A percentile compares a stretch with the other conserved stretches of the same genome.
These are phyloP conservation scores for Beauveria medogensis DNA, from an alignment of 2,329 filamentous ascomycete species.

Conservation along the genomic window DNA sequence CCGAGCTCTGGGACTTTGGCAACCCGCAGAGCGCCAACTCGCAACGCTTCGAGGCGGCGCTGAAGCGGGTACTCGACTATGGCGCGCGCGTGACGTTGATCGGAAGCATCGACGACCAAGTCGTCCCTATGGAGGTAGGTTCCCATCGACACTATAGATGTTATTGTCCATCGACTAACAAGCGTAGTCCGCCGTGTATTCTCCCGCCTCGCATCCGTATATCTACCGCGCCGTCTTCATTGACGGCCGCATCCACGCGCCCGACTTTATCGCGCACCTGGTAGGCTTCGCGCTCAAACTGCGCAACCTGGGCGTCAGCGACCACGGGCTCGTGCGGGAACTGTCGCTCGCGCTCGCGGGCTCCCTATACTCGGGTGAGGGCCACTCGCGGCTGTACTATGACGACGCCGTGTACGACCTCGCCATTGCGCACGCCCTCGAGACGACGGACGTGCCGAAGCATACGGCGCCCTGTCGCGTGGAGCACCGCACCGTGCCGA, in stretches of 20 bases:
- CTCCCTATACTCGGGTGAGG: slow-evolving; percentile 83
- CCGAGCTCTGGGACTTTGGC: slow-evolving; percentile 90
- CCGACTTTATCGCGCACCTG: slow-evolving; percentile 87
- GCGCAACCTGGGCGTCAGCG: slow-evolving; percentile 83
- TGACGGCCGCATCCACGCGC: slow-evolving; percentile 82
- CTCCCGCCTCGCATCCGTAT: slow-evolving; percentile 79
- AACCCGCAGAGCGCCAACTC: slow-evolving; percentile 75
- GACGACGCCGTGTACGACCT: slow-evolving; percentile 79
- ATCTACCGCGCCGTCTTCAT: slow-evolving; percentile 95
- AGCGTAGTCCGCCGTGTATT: slow-evolving; percentile 70
- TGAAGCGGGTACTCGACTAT: slow-evolving; percentile 66
- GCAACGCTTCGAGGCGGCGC: slow-evolving; percentile 66
- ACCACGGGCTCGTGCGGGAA: slow-evolving; percentile 89
- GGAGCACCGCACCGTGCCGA: slow-evolving; percentile 18
- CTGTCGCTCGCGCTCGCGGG: slow-evolving; percentile 82
- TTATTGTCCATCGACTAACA: slow-evolving; percentile 16
- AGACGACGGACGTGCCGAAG: slow-evolving; percentile 41
- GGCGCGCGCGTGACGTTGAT: slow-evolving; percentile 81
- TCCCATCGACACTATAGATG: not conserved
- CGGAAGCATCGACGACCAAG: slow-evolving; percentile 92
- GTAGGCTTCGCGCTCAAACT: slow-evolving; percentile 90
- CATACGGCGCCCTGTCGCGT: slow-evolving; percentile 14
- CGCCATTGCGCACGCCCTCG: slow-evolving; percentile 63
- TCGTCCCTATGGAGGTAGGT: slow-evolving; percentile 79
- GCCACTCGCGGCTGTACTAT: slow-evolving; percentile 88